Conservation (phyloP, 2,329 filamentous ascomycete species). For the Macrophomina tecta region DNA sequence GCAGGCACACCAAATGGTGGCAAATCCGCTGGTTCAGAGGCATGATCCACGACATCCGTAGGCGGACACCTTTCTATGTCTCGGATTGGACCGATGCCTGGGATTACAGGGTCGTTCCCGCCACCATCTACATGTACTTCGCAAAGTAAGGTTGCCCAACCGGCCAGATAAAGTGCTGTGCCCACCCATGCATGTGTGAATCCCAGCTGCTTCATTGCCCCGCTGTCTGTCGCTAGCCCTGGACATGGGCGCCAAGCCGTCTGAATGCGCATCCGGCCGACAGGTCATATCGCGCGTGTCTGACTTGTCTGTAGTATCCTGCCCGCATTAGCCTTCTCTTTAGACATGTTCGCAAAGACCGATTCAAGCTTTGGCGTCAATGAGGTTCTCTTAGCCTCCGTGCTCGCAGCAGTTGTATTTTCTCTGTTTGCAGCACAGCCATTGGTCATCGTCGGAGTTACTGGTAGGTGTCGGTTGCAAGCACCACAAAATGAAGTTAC, state of each 20-base stretch:
- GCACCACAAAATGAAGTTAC: neutral
- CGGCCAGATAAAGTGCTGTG: neutral
- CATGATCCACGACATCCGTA: conserved; percentile 78
- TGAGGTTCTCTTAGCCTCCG: conserved; percentile 85
- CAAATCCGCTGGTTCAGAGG: conserved; percentile 76
- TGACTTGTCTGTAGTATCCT: conserved; percentile 67
- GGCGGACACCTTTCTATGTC: conserved; percentile 76
- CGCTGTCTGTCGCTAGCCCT: no score
- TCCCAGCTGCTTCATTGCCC: neutral
- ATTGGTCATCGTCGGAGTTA: conserved; percentile 88
- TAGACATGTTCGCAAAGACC: conserved; percentile 93
- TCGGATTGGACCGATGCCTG: conserved; percentile 88
- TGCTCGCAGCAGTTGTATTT: conserved; percentile 83
- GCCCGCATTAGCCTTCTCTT: conserved; percentile 83
- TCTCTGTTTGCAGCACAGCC: conserved; percentile 81
- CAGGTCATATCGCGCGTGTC: neutral
- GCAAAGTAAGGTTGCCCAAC: conserved; percentile 70
- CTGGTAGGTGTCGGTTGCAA: conserved; percentile 55
- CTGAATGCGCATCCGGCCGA: neutral
- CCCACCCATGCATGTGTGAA: conserved; percentile 2
- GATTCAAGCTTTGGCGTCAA: conserved; percentile 86
- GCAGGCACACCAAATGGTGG: conserved; percentile 65
- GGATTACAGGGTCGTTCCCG: conserved; percentile 87
- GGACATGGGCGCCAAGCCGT: no score
- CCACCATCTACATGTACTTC: conserved; percentile 93